These are phyloP conservation scores for Plasmopara viticola DNA, from an alignment of 352 stramenopile genomes.

Conservation along the genomic window DNA sequence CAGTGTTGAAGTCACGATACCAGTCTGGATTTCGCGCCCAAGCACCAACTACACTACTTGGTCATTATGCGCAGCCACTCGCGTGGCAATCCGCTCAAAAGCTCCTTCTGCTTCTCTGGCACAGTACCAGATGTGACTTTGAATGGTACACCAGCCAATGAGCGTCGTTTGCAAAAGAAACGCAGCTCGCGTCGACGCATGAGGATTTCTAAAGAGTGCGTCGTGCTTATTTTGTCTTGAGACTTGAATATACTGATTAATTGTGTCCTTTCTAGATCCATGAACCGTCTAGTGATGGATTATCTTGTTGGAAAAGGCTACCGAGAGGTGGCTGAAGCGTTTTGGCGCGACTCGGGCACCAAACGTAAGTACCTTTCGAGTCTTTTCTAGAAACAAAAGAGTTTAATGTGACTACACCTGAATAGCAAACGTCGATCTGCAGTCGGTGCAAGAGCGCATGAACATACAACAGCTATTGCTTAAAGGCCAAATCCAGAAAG, in stretches of 20 bases:
- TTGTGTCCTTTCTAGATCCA: conserved; percentile 33
- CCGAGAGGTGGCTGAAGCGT: conserved; percentile 66
- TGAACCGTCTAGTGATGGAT: conserved; percentile 79
- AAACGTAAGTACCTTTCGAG: conserved; percentile 39
- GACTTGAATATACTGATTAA: neutral
- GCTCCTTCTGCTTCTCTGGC: conserved; percentile 2
- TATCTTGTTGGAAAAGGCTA: conserved; percentile 79
- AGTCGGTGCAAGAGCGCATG: conserved; percentile 70
- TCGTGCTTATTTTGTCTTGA: neutral
- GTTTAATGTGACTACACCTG: conserved; percentile 13
- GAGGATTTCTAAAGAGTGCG: conserved; percentile 68
- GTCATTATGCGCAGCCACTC: conserved; percentile 17
- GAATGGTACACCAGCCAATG: conserved; percentile 6
- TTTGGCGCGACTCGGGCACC: conserved; percentile 61
- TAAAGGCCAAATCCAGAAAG: conserved; percentile 52
- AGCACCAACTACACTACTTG: conserved; percentile 7
- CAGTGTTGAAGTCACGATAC: conserved; percentile 7
- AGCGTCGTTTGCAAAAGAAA: conserved; percentile 26
- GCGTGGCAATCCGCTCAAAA: conserved; percentile 15
- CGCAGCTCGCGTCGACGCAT: conserved; percentile 30
- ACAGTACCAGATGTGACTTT: conserved; percentile 11
- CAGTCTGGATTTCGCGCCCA: conserved; percentile 29
- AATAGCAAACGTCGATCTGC: conserved; percentile 60
- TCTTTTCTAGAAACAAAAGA: conserved; percentile 1
- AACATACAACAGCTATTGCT: conserved; percentile 60